phyloP scores from a whole-genome alignment of 441 rosid species.

The Biscutella auriculata region DNA sequence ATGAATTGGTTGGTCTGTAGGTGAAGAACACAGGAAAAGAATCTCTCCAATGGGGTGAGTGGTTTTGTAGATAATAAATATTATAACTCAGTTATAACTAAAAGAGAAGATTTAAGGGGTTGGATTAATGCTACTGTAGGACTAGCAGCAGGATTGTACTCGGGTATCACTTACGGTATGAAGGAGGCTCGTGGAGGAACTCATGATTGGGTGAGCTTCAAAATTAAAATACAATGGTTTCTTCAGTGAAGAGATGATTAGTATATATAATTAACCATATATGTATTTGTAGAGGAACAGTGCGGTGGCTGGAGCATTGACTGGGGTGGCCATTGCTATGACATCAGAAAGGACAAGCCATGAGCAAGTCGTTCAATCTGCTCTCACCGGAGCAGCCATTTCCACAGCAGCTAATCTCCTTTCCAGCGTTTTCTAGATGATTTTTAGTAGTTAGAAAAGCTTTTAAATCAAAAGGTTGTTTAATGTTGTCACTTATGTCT shows the following conservation, averaged over 20 bases:
- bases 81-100: too few species aligned
- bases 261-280: neutral
- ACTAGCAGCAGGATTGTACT: slow-evolving; percentile 75
- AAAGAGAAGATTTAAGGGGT: too few species aligned
- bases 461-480: neutral
- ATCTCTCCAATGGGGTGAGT: slow-evolving; percentile 94
- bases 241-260: neutral
- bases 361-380: slow-evolving; percentile 73
- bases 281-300: slow-evolving; percentile 55
- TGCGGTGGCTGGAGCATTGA: slow-evolving; percentile 76
- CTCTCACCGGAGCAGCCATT: slow-evolving; percentile 86
- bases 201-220: slow-evolving; percentile 79
- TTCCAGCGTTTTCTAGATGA: slow-evolving; percentile 40
- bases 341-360: slow-evolving; percentile 54
- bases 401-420: slow-evolving; percentile 86
- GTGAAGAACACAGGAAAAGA: slow-evolving; percentile 87
- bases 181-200: slow-evolving; percentile 71
- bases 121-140: slow-evolving; percentile 31
- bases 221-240: neutral
- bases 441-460: neutral
- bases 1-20: slow-evolving; percentile 29
- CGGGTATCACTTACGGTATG: slow-evolving; percentile 84
- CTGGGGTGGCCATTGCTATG: slow-evolving; percentile 70
- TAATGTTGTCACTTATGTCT: neutral
- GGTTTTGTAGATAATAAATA: too few species aligned